Evolutionary conservation across 352 stramenopile genomes (phyloP), one percentile per base, ranked within the genome.

Genomic region (Phytophthora sojae): DNA sequence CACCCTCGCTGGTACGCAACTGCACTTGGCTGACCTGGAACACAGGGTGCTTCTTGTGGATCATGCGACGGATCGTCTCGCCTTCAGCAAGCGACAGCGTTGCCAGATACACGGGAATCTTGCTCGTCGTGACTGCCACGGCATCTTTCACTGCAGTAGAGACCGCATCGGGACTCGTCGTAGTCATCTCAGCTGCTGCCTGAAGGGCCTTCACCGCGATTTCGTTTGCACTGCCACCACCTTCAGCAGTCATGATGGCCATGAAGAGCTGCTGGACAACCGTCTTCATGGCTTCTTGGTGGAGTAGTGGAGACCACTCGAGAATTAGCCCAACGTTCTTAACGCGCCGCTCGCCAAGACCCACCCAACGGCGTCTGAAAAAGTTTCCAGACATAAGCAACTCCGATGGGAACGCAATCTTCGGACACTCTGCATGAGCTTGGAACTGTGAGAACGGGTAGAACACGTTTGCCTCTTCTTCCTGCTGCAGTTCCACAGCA

Each of bases 81-180:
- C 97, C 98, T 77, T 99, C 98, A 12, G 96, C 94, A 49, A 99
- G 85, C 11, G 96, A 99, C 45, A 99, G 77, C 2, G 94, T 97
- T 37, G 98, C 97, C 54, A 99, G 92, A 71, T 95, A 99, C 23
- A 94, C 86, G 0, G 89, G 84, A 39, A 83, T 71, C 0, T 65
- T 69, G 23, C 77, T 76, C 0, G 80, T 80, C 14, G 76, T 54
- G 11, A 44, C 39, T 21, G 73, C 45, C 7, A 93, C 87, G 2
- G 85, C 80, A 50, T 66, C 59, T 47, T 88, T 89, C 4, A 94
- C 47, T 4, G 64, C 59, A 25, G 54, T 21, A 49, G 74, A 62
- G 60, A 81, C 57, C 4, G 21, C 44, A 21, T 81, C 58, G 35
- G 66, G 70, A 53, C 58, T 81, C 6, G 44, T 69, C 8, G 52